Evolutionary conservation across 768 basidiomycete species (phyloP), one percentile per base, ranked within the genome.

Genomic region (Ephemerocybe angulata): DNA sequence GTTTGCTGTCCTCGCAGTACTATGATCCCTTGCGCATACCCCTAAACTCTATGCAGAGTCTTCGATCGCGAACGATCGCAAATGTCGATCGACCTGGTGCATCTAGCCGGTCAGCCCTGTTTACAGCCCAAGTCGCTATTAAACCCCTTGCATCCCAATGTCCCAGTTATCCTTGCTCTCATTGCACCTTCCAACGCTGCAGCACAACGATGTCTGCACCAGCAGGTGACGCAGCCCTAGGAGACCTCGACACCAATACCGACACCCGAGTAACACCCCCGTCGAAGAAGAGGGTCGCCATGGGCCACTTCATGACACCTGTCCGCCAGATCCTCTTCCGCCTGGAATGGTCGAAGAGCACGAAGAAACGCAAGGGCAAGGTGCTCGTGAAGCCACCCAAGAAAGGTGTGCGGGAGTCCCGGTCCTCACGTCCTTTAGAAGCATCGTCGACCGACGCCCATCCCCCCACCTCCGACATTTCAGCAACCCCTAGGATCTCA

Each of bases 261-360:
- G 29, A 31, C 13, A 30, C 48, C 28, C 15, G 48, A 50, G 12
- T 17, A 6, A 46, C 25, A 7, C 24, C 43, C 13, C 25, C 43
- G 4, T 46, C 21, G 25, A 21, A 35, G 31, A 15, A n/a, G 12
- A 29, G 15, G 17, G 13, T 22, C 24, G 17, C 30, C 19, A 13
- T 33, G 19, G n/a, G 5, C 13, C 29, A 41, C 30, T 48, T 55
- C 42, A 52, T 49, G 51, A 71, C 70, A 3, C 73, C 73, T 6
- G 66, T 76, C 47, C 73, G 75, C 13, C 73, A 74, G 42, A 68
- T 77, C 53, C 67, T 79, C 46, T 73, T 71, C 66, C 72, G 72
- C 51, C 62, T 78, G 43, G 70, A 76, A 50, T 59, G 69, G 19
- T 58, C 71, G 15, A 69, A 62, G 22, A 63, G 68, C 4, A 8